Conservation (phyloP, 2,329 filamentous ascomycete genomes). For the Helminthosporium solani region DNA sequence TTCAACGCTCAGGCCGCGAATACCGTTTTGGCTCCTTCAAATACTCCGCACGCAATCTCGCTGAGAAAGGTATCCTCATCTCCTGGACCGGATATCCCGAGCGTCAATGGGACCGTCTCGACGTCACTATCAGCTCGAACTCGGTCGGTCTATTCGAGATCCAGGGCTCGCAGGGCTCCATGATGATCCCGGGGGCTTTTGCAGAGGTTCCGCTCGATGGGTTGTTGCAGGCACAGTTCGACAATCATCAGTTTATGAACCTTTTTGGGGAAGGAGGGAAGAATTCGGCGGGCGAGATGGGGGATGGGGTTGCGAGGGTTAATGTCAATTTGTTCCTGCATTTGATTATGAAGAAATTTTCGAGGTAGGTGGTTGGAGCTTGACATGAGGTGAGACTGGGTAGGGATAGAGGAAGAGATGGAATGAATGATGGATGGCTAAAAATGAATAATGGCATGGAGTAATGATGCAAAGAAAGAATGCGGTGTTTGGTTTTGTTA, state of each 20-base stretch:
- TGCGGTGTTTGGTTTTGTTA: no score
- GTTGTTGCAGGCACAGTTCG: conserved; percentile 92
- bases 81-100: conserved; percentile 83
- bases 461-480: no score
- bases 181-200: conserved; percentile 93
- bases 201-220: conserved; percentile 89
- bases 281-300: conserved; percentile 12
- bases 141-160: conserved; percentile 92
- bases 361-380: neutral
- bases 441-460: no score
- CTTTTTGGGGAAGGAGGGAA: conserved; percentile 60
- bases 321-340: conserved; percentile 98
- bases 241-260: conserved; percentile 94
- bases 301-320: conserved; percentile 62
- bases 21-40: conserved; percentile 98
- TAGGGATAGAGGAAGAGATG: neutral
- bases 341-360: conserved; percentile 98
- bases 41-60: conserved; percentile 85
- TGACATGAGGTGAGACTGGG: neutral
- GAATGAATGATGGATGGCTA: no score
- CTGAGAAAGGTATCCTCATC: conserved; percentile 91
- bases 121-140: conserved; percentile 91
- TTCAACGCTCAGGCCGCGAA: conserved; percentile 86
- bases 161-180: conserved; percentile 85
- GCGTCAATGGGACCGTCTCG: conserved; percentile 85